A percentile compares a stretch with the other conserved stretches of the same genome.
Evolutionary conservation across 352 stramenopile species (phyloP).

Genomic region (Peronospora farinosa): DNA sequence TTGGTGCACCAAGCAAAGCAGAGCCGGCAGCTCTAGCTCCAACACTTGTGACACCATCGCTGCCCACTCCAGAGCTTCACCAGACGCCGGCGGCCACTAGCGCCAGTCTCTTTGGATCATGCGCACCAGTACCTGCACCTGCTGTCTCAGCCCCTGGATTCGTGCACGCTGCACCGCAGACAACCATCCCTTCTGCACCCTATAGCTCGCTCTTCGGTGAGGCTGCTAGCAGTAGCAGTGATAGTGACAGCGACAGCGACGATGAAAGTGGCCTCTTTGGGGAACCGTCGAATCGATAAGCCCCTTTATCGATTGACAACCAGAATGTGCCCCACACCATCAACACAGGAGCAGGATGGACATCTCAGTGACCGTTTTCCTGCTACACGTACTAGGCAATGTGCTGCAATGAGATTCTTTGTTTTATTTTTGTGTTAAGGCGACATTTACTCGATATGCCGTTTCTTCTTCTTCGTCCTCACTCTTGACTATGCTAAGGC

Average conservation of each 20-base stretch:
- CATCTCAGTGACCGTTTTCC: slow-evolving; percentile 13
- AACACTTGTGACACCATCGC: slow-evolving; percentile 20
- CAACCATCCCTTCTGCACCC: slow-evolving; percentile 21
- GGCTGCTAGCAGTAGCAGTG: slow-evolving; percentile 48
- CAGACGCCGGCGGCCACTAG: slow-evolving; percentile 13
- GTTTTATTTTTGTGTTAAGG: slow-evolving; percentile 18
- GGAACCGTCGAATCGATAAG: slow-evolving; percentile 60
- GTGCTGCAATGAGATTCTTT: slow-evolving; percentile 20
- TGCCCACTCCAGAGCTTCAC: slow-evolving; percentile 21
- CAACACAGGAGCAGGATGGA: slow-evolving; percentile 17
- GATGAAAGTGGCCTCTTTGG: slow-evolving; percentile 75
- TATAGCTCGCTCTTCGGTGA: slow-evolving; percentile 63
- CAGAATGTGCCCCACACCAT: slow-evolving; percentile 11
- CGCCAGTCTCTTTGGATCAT: slow-evolving; percentile 32
- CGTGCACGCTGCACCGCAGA: slow-evolving; percentile 23
- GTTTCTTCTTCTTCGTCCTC: slow-evolving; percentile 20
- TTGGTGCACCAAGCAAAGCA: slow-evolving; percentile 26
- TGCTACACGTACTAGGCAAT: slow-evolving; percentile 11
- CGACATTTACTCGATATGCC: slow-evolving; percentile 21
- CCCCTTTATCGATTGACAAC: slow-evolving; percentile 6
- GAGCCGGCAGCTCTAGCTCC: slow-evolving; percentile 13
- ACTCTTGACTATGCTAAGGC: slow-evolving; percentile 6
- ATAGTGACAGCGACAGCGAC: slow-evolving; percentile 66
- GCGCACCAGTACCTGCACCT: slow-evolving; percentile 6
- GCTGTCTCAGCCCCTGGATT: slow-evolving; percentile 23